Evolutionary conservation across 192 early-diverging fungal genomes (phyloP).

Genomic region (Polychytrium aggregatum): DNA sequence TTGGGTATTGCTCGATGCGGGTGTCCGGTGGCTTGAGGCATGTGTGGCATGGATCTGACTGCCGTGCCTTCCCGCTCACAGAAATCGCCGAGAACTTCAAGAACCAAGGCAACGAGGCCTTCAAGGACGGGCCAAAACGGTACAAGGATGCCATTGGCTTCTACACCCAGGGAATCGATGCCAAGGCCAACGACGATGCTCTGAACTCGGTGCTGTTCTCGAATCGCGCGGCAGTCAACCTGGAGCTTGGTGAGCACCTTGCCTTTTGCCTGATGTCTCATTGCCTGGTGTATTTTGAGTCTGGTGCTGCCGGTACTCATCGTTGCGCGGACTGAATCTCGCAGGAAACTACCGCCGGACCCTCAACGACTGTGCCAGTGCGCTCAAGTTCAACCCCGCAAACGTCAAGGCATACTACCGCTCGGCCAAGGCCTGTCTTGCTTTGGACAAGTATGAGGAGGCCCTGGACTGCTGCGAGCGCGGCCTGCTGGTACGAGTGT

Average conservation of each 20-base stretch:
- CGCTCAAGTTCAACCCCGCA: slow-evolving; percentile 61
- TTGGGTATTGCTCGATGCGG: no score
- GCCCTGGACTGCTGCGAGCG: slow-evolving; percentile 75
- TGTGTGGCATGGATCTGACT: no score
- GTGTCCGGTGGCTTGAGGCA: no score
- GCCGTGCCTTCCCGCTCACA: no score
- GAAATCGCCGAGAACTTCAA: slow-evolving; percentile 88
- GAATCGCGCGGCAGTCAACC: slow-evolving; percentile 87
- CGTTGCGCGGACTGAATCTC: no score
- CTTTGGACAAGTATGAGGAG: slow-evolving; percentile 72
- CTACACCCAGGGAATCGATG: slow-evolving; percentile 78
- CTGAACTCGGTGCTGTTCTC: slow-evolving; percentile 71
- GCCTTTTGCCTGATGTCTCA: no score
- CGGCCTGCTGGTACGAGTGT: slow-evolving; percentile 37
- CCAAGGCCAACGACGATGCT: slow-evolving; percentile 53
- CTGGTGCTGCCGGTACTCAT: not conserved
- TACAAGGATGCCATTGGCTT: slow-evolving; percentile 69
- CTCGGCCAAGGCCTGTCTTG: slow-evolving; percentile 67
- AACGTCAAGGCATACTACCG: slow-evolving; percentile 92
- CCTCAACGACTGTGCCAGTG: slow-evolving; percentile 81
- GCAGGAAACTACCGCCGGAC: slow-evolving; percentile 74
- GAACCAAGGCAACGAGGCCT: slow-evolving; percentile 89
- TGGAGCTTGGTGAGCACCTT: slow-evolving; percentile 59
- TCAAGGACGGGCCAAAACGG: slow-evolving; percentile 49
- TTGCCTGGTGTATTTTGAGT: not conserved